A percentile compares a stretch with the other conserved stretches of the same genome.
These are phyloP conservation scores for Tetrapisispora nanseiensis DNA, from an alignment of 805 yeast genomes.

Conservation along the genomic window DNA sequence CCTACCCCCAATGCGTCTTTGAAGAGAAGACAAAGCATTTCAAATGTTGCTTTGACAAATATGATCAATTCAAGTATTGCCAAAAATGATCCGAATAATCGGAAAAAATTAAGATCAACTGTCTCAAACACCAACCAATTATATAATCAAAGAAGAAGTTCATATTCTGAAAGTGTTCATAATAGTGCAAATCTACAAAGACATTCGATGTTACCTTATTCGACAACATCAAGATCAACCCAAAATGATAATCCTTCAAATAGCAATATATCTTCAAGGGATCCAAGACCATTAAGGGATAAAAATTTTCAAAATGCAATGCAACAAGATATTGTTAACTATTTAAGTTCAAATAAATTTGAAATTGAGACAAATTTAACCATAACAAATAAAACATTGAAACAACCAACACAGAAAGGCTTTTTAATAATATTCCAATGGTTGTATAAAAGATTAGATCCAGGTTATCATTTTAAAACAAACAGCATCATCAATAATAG, in stretches of 20 bases:
- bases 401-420: constrained; percentile 79
- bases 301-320: constrained; percentile 53
- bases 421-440: constrained; percentile 72
- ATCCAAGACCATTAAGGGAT: constrained; percentile 74
- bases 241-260: background rate
- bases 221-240: constrained; percentile 2
- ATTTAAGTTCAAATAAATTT: constrained; percentile 51
- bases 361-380: constrained; percentile 69
- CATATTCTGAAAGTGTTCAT: background rate
- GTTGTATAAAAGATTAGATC: constrained; percentile 68
- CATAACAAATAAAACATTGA: constrained; percentile 52
- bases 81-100: constrained; percentile 6
- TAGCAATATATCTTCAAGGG: constrained; percentile 27
- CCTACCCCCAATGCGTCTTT: constrained; percentile 8
- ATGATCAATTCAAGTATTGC: constrained; percentile 23
- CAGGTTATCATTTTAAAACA: constrained; percentile 49
- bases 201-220: constrained; percentile 5
- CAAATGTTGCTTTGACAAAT: constrained; percentile 15
- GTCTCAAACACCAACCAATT: constrained; percentile 9
- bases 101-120: constrained; percentile 17
- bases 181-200: background rate
- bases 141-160: background rate
- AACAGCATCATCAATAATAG: background rate
- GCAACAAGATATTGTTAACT: constrained; percentile 60
- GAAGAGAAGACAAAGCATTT: constrained; percentile 18